Evolutionary conservation across 139 green algal genomes (phyloP).

Genomic region (Picochlorum sp.): DNA sequence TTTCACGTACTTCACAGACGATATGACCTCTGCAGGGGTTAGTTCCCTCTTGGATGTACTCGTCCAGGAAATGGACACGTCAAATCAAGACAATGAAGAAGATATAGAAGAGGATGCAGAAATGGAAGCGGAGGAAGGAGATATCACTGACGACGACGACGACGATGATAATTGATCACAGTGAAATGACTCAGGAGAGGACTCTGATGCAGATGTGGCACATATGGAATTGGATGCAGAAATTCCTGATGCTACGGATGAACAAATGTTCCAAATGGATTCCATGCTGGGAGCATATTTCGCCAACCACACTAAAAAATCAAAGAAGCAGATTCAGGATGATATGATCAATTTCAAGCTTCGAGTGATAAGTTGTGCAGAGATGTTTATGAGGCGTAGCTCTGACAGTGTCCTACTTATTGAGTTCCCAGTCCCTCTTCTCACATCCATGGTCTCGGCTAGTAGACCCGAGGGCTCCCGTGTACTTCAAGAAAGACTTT

Average conservation of each 20-base stretch:
- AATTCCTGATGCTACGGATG: slow-evolving; percentile 32
- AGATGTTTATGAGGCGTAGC: slow-evolving; percentile 49
- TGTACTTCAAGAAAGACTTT: slow-evolving; percentile 43
- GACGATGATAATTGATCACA: slow-evolving; percentile 22
- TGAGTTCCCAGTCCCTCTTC: slow-evolving; percentile 33
- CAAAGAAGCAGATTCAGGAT: slow-evolving; percentile 28
- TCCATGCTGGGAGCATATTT: slow-evolving; percentile 52
- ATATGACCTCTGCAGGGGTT: slow-evolving; percentile 40
- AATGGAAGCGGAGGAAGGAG: slow-evolving; percentile 13
- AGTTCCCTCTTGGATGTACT: slow-evolving; percentile 58
- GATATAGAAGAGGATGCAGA: slow-evolving; percentile 26
- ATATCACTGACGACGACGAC: slow-evolving; percentile 26
- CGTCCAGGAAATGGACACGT: slow-evolving; percentile 6
- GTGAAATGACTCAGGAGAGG: slow-evolving; percentile 15
- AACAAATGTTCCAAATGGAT: slow-evolving; percentile 71
- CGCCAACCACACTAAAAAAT: slow-evolving; percentile 20
- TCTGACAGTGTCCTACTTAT: slow-evolving; percentile 45
- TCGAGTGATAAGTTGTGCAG: slow-evolving; percentile 52
- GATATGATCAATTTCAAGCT: slow-evolving; percentile 58
- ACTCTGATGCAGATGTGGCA: slow-evolving; percentile 12
- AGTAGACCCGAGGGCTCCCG: slow-evolving; percentile 17
- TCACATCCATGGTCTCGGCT: slow-evolving; percentile 31
- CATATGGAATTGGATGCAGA: slow-evolving; percentile 9
- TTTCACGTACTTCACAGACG: slow-evolving; percentile 36
- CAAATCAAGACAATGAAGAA: slow-evolving; percentile 3